Conservation (phyloP, 2,329 filamentous ascomycete genomes). For the Orbilia ellipsospora region DNA sequence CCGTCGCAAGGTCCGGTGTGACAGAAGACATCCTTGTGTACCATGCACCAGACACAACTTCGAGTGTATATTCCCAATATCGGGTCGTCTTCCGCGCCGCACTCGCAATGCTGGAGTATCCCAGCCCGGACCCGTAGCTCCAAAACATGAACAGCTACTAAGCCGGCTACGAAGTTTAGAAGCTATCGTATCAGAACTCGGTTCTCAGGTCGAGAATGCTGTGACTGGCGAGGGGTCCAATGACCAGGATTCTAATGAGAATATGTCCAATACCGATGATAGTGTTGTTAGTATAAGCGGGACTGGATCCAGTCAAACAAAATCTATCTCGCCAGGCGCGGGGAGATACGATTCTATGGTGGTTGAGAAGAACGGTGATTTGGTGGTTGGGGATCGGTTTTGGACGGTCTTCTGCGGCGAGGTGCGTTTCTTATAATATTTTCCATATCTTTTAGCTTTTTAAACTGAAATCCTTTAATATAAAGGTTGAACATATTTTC, state of each 20-base stretch:
- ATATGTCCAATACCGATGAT: neutral
- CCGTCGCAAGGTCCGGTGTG: constrained; percentile 60
- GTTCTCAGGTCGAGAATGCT: constrained; percentile 42
- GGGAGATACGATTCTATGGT: constrained; percentile 13
- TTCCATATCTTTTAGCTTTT: neutral
- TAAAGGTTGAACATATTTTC: constrained; percentile 51
- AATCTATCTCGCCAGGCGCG: neutral
- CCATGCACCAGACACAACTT: constrained; percentile 57
- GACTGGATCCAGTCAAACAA: neutral
- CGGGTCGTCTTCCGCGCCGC: constrained; percentile 47
- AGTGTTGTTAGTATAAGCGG: neutral
- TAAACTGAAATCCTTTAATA: neutral
- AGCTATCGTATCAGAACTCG: constrained; percentile 51
- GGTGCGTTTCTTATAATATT: constrained; percentile 12
- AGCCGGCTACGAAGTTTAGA: constrained; percentile 52
- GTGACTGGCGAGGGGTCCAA: neutral
- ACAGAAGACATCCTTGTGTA: constrained; percentile 59
- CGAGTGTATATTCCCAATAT: constrained; percentile 53
- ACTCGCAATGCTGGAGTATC: constrained; percentile 10
- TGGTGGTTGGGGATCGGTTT: constrained; percentile 48
- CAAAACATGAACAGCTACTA: constrained; percentile 50
- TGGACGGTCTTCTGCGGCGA: constrained; percentile 50
- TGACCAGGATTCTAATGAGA: constrained; percentile 1
- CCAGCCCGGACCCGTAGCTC: constrained; percentile 5
- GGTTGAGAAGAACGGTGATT: constrained; percentile 26